A percentile compares a stretch with the other conserved stretches of the same genome.
These are phyloP conservation scores for Talaromyces wortmannii DNA, from an alignment of 495 filamentous ascomycete genomes.

Conservation along the genomic window DNA sequence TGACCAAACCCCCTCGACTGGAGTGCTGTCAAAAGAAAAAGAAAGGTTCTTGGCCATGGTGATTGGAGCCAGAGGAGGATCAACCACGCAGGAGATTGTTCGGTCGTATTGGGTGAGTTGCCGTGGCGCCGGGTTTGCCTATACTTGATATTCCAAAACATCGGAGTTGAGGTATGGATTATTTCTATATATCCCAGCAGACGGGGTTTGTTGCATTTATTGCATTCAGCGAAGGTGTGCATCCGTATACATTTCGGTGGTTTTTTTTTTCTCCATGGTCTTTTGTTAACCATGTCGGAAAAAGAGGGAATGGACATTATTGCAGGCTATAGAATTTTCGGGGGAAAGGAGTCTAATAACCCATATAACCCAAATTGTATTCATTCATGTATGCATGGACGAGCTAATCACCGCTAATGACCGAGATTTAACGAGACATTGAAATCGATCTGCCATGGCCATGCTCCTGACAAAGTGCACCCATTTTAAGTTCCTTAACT, in stretches of 20 bases:
- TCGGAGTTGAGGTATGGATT: neutral
- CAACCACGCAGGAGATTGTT: constrained; percentile 52
- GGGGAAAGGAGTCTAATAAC: neutral
- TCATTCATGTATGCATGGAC: neutral
- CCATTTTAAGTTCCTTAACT: neutral
- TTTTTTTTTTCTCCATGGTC: neutral
- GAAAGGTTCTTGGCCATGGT: constrained; percentile 31
- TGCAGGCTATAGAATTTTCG: neutral
- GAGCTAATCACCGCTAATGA: neutral
- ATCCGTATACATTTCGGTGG: neutral
- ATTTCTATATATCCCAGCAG: neutral
- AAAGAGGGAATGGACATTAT: neutral
- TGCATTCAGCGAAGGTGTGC: neutral
- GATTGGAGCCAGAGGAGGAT: constrained; percentile 50
- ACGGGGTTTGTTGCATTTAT: neutral
- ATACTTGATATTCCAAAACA: constrained; percentile 21
- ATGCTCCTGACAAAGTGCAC: neutral
- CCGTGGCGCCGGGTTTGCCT: constrained; percentile 60
- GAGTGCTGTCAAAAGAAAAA: constrained; percentile 22
- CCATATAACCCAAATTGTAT: neutral
- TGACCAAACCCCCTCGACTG: constrained; percentile 32
- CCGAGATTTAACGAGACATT: neutral
- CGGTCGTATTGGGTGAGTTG: constrained; percentile 66
- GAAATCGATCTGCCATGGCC: neutral
- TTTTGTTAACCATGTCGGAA: neutral